Base-by-base conservation (phyloP, 306 rosid genomes). In the Trifolium fragiferum region DNA sequence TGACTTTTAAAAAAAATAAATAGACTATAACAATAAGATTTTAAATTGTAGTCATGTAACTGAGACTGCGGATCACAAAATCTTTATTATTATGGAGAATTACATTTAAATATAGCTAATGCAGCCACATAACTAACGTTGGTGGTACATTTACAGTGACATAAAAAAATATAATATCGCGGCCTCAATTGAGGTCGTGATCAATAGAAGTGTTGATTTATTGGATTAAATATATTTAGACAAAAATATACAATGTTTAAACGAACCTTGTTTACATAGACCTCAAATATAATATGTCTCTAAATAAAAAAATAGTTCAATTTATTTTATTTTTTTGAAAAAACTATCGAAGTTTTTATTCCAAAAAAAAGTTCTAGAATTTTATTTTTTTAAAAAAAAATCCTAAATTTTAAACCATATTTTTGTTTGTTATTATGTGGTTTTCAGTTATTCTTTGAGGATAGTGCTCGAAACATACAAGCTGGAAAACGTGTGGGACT, bases 381-480 rank as follows among this genome's bases (percentile, higher is more conserved):
- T n/a, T n/a, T n/a, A n/a, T n/a, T n/a, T n/a, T n/a, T n/a, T n/a
- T n/a, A n/a, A n/a, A n/a, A n/a, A n/a, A n/a, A n/a, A n/a, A n/a
- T n/a, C n/a, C n/a, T n/a, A n/a, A n/a, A n/a, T n/a, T n/a, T n/a
- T n/a, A n/a, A n/a, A n/a, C n/a, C n/a, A n/a, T n/a, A n/a, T n/a
- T n/a, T 66, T 0, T 27, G 43, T 21, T 41, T 7, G 51, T 72
- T 68, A 46, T 27, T 72, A 2, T 38, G 30, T 46, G 15, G 65
- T 4, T 82, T 76, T 76, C 93, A 92, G 99, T 38, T 95, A 79
- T 95, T 95, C 87, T 90, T 95, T 79, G 99, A 95, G 43, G 99
- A 95, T 25, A 95, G 99, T 76, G 96, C 88, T 61, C 83, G 99
- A 18, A 95, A 95, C 86, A 86, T 86, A 68, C 89, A 89, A 90